Conservation (phyloP, 2,329 filamentous ascomycete genomes). For the Cladosporium cucumerinum region DNA sequence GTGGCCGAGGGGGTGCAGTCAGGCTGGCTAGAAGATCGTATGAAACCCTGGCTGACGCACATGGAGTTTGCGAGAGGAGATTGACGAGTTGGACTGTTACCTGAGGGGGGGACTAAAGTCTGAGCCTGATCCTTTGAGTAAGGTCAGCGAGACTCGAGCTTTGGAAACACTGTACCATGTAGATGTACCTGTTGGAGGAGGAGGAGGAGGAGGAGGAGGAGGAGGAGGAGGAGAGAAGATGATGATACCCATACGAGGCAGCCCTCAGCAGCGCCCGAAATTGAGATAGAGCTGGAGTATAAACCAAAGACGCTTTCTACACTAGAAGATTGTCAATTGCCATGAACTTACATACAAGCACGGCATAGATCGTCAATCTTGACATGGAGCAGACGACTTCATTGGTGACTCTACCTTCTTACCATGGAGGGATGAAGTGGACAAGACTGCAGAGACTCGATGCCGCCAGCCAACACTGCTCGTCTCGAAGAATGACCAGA, state of each 20-base stretch:
- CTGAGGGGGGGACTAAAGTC: not conserved
- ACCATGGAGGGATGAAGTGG: not conserved
- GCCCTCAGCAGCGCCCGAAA: not conserved
- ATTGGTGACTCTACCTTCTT: not conserved
- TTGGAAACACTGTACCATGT: not conserved
- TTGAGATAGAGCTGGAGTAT: not conserved
- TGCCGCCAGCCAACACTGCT: not conserved
- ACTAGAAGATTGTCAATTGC: not conserved
- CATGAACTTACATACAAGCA: not conserved
- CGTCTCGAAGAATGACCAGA: not conserved
- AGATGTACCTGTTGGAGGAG: not conserved
- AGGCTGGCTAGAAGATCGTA: conserved; percentile 26
- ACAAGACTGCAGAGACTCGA: not conserved
- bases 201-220: not conserved
- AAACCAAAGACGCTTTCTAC: not conserved
- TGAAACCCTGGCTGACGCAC: conserved; percentile 20
- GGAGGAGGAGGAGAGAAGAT: not conserved
- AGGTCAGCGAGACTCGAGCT: not conserved
- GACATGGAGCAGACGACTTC: accelerated
- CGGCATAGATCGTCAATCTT: not conserved
- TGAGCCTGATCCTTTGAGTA: not conserved
- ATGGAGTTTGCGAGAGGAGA: conserved; percentile 4
- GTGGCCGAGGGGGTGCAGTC: conserved; percentile 19
- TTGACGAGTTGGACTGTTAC: conserved; percentile 11
- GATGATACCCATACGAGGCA: not conserved